Conservation (phyloP, 331 rosid genomes). For the Telfairia occidentalis region DNA sequence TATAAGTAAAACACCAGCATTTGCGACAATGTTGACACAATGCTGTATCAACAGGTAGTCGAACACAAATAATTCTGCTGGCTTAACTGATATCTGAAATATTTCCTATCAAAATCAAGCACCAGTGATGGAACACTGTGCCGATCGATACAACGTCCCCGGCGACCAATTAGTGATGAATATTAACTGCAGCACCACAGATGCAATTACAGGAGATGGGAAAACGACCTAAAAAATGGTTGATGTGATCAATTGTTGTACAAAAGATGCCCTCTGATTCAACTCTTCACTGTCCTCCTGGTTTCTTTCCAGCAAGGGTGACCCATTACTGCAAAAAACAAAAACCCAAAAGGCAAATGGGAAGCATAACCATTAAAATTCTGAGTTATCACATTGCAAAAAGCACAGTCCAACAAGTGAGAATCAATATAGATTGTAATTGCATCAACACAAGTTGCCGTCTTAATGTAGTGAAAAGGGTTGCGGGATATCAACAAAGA, state of each 20-base stretch:
- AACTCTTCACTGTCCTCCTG: constrained; percentile 44
- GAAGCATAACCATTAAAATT: constrained; percentile 1
- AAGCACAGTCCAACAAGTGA: not conserved
- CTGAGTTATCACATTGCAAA: not conserved
- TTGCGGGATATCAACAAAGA: not conserved
- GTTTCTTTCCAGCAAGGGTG: constrained; percentile 21
- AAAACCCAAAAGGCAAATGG: constrained; percentile 3
- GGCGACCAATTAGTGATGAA: not conserved
- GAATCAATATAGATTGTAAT: not conserved
- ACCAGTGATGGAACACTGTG: constrained; percentile 18
- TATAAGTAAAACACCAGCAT: not conserved
- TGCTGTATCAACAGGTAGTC: not conserved
- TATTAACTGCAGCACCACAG: not conserved
- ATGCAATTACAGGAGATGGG: not conserved
- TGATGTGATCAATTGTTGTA: constrained; percentile 51
- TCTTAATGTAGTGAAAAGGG: not conserved
- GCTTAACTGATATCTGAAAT: not conserved
- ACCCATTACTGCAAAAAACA: constrained; percentile 27
- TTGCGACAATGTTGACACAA: not conserved
- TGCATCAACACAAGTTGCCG: not conserved
- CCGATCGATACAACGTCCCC: not conserved
- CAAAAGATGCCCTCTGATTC: constrained; percentile 51
- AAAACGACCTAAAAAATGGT: constrained; percentile 42
- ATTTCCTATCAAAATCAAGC: constrained; percentile 13
- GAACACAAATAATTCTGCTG: not conserved